Evolutionary conservation across 345 rosid species (phyloP).

Genomic region (Citropsis articulata): DNA sequence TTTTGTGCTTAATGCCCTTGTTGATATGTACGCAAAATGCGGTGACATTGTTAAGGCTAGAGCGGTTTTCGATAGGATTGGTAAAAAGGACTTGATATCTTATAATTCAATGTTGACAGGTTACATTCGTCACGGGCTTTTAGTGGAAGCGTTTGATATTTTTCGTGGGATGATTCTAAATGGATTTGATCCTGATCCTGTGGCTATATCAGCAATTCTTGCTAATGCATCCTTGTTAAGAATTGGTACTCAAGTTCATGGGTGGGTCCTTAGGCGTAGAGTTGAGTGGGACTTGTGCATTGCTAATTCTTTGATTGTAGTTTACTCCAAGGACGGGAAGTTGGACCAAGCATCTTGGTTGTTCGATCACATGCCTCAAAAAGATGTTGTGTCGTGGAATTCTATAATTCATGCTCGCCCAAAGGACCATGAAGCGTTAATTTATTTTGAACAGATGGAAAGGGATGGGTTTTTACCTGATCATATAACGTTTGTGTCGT

Average conservation of each 20-base stretch:
- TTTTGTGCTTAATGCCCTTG: slow-evolving; percentile 72
- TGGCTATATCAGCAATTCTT: slow-evolving; percentile 63
- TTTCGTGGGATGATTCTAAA: slow-evolving; percentile 52
- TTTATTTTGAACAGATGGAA: slow-evolving; percentile 63
- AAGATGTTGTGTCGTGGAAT: slow-evolving; percentile 81
- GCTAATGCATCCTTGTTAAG: slow-evolving; percentile 40
- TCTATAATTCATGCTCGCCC: slow-evolving; percentile 67
- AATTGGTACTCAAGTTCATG: slow-evolving; percentile 62
- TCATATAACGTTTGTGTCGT: slow-evolving; percentile 68
- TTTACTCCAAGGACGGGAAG: slow-evolving; percentile 50
- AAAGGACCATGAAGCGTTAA: slow-evolving; percentile 42
- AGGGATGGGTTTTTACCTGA: slow-evolving; percentile 45
- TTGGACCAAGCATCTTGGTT: slow-evolving; percentile 47
- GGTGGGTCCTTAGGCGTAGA: slow-evolving; percentile 63
- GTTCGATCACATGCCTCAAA: slow-evolving; percentile 62
- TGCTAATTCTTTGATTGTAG: slow-evolving; percentile 63
- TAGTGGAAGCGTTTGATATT: slow-evolving; percentile 45
- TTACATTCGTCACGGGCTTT: slow-evolving; percentile 61
- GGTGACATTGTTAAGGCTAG: slow-evolving; percentile 81
- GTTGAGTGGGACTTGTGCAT: slow-evolving; percentile 54
- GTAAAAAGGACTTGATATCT: slow-evolving; percentile 49
- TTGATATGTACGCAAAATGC: slow-evolving; percentile 89
- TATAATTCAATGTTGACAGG: slow-evolving; percentile 81
- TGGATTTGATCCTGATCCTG: slow-evolving; percentile 63
- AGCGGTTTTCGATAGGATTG: slow-evolving; percentile 62